These are phyloP conservation scores for Pyrenophora graminea DNA, from an alignment of 2,329 filamentous ascomycete genomes.

Conservation along the genomic window DNA sequence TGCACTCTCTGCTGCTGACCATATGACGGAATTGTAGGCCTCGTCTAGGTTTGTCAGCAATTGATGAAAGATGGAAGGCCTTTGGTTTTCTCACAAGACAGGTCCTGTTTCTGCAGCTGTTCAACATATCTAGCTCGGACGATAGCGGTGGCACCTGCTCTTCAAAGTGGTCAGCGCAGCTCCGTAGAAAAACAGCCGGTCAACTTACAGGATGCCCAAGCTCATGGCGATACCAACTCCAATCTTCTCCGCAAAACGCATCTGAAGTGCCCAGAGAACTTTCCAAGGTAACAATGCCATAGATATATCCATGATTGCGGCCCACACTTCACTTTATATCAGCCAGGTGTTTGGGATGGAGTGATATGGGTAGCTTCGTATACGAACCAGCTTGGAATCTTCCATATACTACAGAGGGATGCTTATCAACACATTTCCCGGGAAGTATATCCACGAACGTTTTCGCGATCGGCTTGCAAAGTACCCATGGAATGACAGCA, in stretches of 20 bases:
- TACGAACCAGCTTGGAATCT: slow-evolving; percentile 17
- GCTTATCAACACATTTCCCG: slow-evolving; percentile 14
- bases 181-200: not conserved
- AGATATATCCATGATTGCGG: slow-evolving; percentile 16
- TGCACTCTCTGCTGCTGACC: slow-evolving; percentile 16
- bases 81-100: slow-evolving; percentile 14
- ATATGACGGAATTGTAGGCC: slow-evolving; percentile 15
- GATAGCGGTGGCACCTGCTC: slow-evolving; percentile 14
- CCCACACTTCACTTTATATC: slow-evolving; percentile 11
- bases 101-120: slow-evolving; percentile 10
- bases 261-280: slow-evolving; percentile 15
- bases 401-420: slow-evolving; percentile 13
- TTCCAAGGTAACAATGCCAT: slow-evolving; percentile 18
- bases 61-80: not conserved
- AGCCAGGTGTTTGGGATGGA: not conserved
- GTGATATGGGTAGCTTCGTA: not conserved
- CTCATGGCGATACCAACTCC: slow-evolving; percentile 18
- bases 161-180: slow-evolving; percentile 3
- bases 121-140: slow-evolving; percentile 13
- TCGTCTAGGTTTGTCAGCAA: slow-evolving; percentile 11
- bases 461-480: slow-evolving; percentile 15
- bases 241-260: slow-evolving; percentile 17
- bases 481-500: slow-evolving; percentile 13
- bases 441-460: slow-evolving; percentile 17
- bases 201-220: slow-evolving; percentile 15